Conservation (phyloP, 1,139 yeast species). For the Geotrichum australiense region DNA sequence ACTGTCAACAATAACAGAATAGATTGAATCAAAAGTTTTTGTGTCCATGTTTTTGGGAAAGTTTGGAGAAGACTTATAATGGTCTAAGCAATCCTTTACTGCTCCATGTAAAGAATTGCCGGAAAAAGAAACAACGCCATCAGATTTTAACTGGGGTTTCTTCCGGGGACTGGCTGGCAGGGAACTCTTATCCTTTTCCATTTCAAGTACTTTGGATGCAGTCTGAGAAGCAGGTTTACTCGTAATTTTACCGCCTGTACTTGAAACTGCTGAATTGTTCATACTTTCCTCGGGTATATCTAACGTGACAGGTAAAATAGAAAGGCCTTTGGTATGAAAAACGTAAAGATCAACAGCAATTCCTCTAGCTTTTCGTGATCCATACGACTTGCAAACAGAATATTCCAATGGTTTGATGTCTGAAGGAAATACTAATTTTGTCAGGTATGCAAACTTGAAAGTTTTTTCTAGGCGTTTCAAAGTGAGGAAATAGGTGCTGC, state of each 20-base stretch:
- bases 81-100: conserved; percentile 3
- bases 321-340: conserved; percentile 15
- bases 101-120: neutral
- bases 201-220: neutral
- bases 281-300: neutral
- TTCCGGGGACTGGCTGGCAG: neutral
- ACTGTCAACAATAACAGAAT: conserved; percentile 11
- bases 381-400: conserved; percentile 9
- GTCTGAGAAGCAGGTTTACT: neutral
- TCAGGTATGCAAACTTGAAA: conserved; percentile 3
- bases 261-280: neutral
- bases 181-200: neutral
- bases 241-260: neutral
- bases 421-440: conserved; percentile 10
- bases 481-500: conserved; percentile 6
- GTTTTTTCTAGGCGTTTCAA: neutral
- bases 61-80: conserved; percentile 5
- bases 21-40: conserved; percentile 3
- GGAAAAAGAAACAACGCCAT: neutral
- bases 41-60: conserved; percentile 5
- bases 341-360: conserved; percentile 14
- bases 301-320: conserved; percentile 12
- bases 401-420: conserved; percentile 11
- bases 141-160: neutral
- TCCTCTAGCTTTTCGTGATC: neutral